These are phyloP conservation scores for Boletus edulis DNA, from an alignment of 768 basidiomycete genomes.

Conservation along the genomic window DNA sequence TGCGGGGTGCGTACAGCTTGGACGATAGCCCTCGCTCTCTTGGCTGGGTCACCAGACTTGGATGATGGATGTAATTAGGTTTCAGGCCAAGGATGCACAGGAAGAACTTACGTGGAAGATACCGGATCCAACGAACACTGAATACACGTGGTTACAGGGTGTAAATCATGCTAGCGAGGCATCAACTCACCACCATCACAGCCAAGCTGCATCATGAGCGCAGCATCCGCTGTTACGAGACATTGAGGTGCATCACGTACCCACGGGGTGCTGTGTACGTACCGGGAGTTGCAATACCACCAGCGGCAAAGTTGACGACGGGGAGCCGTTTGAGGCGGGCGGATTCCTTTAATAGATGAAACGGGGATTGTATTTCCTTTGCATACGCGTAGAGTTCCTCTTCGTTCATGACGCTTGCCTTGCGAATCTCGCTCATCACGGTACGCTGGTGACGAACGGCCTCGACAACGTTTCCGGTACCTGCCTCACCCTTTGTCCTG, in stretches of 20 bases:
- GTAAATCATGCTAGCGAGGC: background rate
- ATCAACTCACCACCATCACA: constrained; percentile 82
- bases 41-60: constrained; percentile 90
- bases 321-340: constrained; percentile 91
- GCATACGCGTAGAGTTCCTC: constrained; percentile 94
- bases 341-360: constrained; percentile 93
- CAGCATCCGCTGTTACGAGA: constrained; percentile 72
- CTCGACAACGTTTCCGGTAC: constrained; percentile 88
- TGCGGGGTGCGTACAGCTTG: constrained; percentile 66
- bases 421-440: constrained; percentile 81
- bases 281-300: constrained; percentile 92
- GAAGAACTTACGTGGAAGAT: constrained; percentile 80
- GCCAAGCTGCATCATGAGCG: constrained; percentile 98
- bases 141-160: constrained; percentile 1
- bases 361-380: constrained; percentile 90
- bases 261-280: constrained; percentile 15
- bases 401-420: constrained; percentile 85
- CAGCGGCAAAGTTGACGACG: constrained; percentile 96
- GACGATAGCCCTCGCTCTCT: constrained; percentile 92
- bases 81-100: background rate
- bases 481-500: constrained; percentile 94
- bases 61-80: constrained; percentile 1
- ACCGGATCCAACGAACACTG: constrained; percentile 97
- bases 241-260: background rate
- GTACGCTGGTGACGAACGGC: constrained; percentile 91